Evolutionary conservation across 2,329 filamentous ascomycete genomes (phyloP).

Genomic region (Penicillium sp.): DNA sequence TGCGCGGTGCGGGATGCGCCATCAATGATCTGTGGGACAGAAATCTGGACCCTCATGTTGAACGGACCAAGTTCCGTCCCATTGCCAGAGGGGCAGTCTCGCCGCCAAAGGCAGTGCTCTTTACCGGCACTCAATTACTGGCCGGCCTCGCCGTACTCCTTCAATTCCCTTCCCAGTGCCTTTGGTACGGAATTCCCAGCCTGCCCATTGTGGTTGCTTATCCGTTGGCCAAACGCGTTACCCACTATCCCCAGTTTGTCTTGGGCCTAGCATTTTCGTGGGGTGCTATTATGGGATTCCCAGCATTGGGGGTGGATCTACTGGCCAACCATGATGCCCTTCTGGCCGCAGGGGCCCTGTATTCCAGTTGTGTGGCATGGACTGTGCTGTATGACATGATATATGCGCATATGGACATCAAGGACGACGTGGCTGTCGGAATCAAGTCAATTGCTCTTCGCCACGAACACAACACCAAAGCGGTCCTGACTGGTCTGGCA

Average conservation of each 20-base stretch:
- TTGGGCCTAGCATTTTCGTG: slow-evolving; percentile 53
- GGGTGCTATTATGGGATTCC: slow-evolving; percentile 51
- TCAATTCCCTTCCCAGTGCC: slow-evolving; percentile 42
- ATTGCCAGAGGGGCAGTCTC: slow-evolving; percentile 53
- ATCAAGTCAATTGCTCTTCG: slow-evolving; percentile 53
- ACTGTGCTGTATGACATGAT: slow-evolving; percentile 53
- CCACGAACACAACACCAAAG: slow-evolving; percentile 48
- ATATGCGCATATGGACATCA: slow-evolving; percentile 53
- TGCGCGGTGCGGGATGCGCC: slow-evolving; percentile 53
- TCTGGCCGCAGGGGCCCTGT: slow-evolving; percentile 42
- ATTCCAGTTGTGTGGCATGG: slow-evolving; percentile 50
- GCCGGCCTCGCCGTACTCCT: slow-evolving; percentile 44
- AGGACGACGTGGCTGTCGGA: slow-evolving; percentile 50
- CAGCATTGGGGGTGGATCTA: slow-evolving; percentile 47
- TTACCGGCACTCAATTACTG: slow-evolving; percentile 45
- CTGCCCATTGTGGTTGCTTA: slow-evolving; percentile 48
- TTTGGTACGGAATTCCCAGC: slow-evolving; percentile 46
- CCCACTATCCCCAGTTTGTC: slow-evolving; percentile 53
- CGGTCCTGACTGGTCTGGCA: slow-evolving; percentile 43
- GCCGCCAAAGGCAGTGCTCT: slow-evolving; percentile 43
- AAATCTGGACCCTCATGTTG: slow-evolving; percentile 53
- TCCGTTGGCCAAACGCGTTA: slow-evolving; percentile 53
- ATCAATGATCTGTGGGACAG: slow-evolving; percentile 59
- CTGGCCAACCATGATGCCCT: slow-evolving; percentile 38
- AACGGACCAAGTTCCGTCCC: slow-evolving; percentile 52